Conservation (phyloP, 2,329 filamentous ascomycete genomes). For the Stromatinia cepivora region DNA sequence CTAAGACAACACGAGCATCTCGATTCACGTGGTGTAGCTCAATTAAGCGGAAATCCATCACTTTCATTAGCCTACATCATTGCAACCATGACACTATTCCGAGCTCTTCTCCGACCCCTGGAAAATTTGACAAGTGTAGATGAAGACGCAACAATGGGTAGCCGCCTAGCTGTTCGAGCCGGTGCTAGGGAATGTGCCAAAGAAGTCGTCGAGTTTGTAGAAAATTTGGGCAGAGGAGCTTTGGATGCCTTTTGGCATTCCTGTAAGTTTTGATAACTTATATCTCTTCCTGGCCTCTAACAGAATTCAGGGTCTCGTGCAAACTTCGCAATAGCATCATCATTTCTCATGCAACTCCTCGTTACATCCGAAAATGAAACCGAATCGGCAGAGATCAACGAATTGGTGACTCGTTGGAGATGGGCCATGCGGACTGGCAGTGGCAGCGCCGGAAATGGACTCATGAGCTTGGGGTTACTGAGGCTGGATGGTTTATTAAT, state of each 20-base stretch:
- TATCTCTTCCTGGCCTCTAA: constrained; percentile 8
- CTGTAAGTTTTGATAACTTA: constrained; percentile 28
- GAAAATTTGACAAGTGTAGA: constrained; percentile 35
- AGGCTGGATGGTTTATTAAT: constrained; percentile 37
- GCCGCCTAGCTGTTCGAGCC: constrained; percentile 34
- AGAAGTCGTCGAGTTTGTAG: constrained; percentile 41
- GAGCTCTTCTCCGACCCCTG: constrained; percentile 40
- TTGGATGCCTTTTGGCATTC: constrained; percentile 41
- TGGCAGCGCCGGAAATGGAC: constrained; percentile 30
- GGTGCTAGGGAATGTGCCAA: constrained; percentile 40
- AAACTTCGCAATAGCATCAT: constrained; percentile 41
- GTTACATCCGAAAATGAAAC: constrained; percentile 35
- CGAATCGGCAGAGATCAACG: constrained; percentile 37
- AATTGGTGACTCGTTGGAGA: constrained; percentile 37
- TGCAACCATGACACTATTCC: constrained; percentile 42
- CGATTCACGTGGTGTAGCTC: constrained; percentile 33
- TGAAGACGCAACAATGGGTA: constrained; percentile 34
- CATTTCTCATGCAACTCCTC: constrained; percentile 40
- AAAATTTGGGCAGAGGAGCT: constrained; percentile 36
- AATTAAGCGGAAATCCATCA: constrained; percentile 39
- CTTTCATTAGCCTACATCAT: constrained; percentile 42
- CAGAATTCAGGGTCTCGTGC: constrained; percentile 37
- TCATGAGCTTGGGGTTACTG: constrained; percentile 40
- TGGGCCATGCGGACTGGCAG: constrained; percentile 39
- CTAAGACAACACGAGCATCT: constrained; percentile 32